Base-by-base conservation (phyloP, 2,329 filamentous ascomycete genomes). In the Cytospora piceae region DNA sequence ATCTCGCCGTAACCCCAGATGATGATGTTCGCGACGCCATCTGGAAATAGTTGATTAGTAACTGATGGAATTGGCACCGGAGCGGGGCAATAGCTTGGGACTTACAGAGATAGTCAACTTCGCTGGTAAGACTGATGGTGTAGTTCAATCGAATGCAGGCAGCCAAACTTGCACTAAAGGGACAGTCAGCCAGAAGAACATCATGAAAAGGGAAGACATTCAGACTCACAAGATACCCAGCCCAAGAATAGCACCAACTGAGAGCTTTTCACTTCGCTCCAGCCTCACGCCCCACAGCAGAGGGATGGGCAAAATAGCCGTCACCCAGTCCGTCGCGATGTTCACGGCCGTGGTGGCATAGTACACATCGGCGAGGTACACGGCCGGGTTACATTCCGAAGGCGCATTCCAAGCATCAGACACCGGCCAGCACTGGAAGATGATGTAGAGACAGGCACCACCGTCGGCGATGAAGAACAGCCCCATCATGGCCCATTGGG, bases 1-100 rank as follows among this genome's bases (percentile, higher is more conserved):
- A 65, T 60, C 55, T 67, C 65, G 53, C 58, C 31, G n/a, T 67
- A 67, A 11, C 65, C 65, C 65, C 65, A 67, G 20, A 67, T 67
- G 3, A 67, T 37, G 22, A 67, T 62, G 32, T 67, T 67, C 46
- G 65, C 58, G 1, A 67, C 54, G 27, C 34, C 42, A 27, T 29
- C 65, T 67, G 17, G 4, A 11, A 53, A 11, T 37, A 11, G 12
- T n/a, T 0, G 34, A n/a, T 64, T 58, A 61, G 61, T 14, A 20
- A 9, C 31, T 46, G 39, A 20, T 7, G 37, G 17, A 4, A 12
- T 15, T n/a, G 20, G 17, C 5, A 27, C 20, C 20, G 20, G 37
- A 5, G 15, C n/a, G 32, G 7, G 9, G 52, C 7, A 22, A 54
- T n/a, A 42, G 14, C 24, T n/a, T 17, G 4, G 3, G 20, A 59